Evolutionary conservation across 2,329 filamentous ascomycete genomes (phyloP), one percentile per base, ranked within the genome.

Genomic region (Alternaria dauci): DNA sequence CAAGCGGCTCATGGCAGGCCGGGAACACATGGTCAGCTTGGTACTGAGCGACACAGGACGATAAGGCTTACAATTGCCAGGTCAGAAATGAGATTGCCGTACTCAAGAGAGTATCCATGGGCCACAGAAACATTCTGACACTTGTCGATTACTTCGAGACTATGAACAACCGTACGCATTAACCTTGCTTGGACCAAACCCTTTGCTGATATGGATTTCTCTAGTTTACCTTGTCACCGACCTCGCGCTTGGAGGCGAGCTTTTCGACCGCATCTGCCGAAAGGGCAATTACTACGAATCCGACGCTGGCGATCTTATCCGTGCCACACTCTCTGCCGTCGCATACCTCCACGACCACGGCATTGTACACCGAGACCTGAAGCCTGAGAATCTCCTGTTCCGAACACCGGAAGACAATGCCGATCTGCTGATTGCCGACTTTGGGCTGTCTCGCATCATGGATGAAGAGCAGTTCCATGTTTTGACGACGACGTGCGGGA

Each of bases 91-190:
- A 99, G 82, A 99, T 99, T 72, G 94, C 95, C 7, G 93, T 99
- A 26, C 86, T 99, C 69, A 98, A 98, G 81, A 91, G 91, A 75
- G 94, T 99, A n/a, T 98, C 94, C 1, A 97, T 99, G 92, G 95
- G 95, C 56, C 94, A 99, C 81, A 92, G 95, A 79, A 99, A 99
- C 77, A 98, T 99, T 77, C 83, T 99, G 63, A 99, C 95, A 1
- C 86, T 99, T 60, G 95, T 98, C 72, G 95, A 99, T 83, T 99
- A 98, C 81, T 99, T 99, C 76, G 95, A 99, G 83, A 99, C 95
- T 7, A 96, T 97, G 92, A 98, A 99, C 83, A 99, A 99, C 81
- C 87, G 88, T 90, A 81, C 58, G 84, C 72, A 36, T 14, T 23
- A 20, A n/a, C 30, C 47, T 52, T 26, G n/a, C 8, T 14, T 8